A percentile compares a stretch with the other conserved stretches of the same genome.
phyloP scores from a whole-genome alignment of 306 rosid species.

The Corylus americana region DNA sequence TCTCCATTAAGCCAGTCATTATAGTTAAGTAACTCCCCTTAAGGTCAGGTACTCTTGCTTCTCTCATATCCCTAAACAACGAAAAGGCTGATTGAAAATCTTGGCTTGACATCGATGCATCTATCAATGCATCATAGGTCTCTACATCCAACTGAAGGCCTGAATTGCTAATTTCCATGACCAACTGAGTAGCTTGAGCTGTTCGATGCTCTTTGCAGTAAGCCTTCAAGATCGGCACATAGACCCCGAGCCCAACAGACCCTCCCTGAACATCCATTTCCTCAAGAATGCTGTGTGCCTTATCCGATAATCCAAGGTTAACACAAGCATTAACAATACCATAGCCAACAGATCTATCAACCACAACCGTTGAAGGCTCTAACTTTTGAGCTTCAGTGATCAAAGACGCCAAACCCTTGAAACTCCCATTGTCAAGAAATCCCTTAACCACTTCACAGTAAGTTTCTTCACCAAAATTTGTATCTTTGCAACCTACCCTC shows the following conservation, averaged over 20 bases:
- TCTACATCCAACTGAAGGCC: conserved; percentile 73
- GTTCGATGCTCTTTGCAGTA: conserved; percentile 83
- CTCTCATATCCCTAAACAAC: conserved; percentile 89
- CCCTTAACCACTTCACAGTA: conserved; percentile 65
- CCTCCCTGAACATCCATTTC: conserved; percentile 75
- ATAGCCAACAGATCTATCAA: conserved; percentile 63
- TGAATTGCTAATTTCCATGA: conserved; percentile 72
- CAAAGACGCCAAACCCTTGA: conserved; percentile 68
- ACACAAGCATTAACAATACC: conserved; percentile 84
- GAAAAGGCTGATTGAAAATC: conserved; percentile 89
- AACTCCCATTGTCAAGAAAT: conserved; percentile 52
- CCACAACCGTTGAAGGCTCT: conserved; percentile 46
- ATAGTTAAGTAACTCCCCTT: conserved; percentile 86
- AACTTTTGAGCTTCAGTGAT: conserved; percentile 71
- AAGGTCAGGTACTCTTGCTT: conserved; percentile 67
- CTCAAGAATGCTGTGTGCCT: conserved; percentile 79
- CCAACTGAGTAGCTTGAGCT: conserved; percentile 80
- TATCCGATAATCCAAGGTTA: conserved; percentile 63
- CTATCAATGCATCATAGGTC: conserved; percentile 72
- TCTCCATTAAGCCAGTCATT: conserved; percentile 97
- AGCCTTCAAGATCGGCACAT: conserved; percentile 87
- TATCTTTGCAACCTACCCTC: conserved; percentile 36
- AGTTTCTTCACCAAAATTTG: conserved; percentile 63
- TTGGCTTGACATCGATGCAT: conserved; percentile 82
- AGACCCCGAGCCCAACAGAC: conserved; percentile 81